Evolutionary conservation across 2,329 filamentous ascomycete species (phyloP), one percentile per base, ranked within the genome.

Genomic region (Hypoxylon sp.): DNA sequence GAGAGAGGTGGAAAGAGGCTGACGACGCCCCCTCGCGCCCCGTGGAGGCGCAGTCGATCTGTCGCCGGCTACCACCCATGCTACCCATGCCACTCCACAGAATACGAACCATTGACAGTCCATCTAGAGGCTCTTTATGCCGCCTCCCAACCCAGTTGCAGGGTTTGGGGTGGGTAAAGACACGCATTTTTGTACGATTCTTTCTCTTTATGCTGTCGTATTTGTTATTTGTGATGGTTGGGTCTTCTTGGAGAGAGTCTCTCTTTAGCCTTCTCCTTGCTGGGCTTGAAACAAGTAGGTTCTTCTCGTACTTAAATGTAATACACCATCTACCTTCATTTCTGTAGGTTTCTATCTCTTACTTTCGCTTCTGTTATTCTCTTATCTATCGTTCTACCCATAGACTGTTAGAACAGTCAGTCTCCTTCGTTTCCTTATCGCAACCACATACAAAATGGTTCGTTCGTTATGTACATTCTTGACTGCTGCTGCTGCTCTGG

Each of bases 381-480:
- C 48, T 35, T 22, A 24, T 63, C 46, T 59, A 35, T 29, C 8
- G n/a, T 60, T 64, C 55, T 60, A 47, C 47, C 51, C 22, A 60
- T 63, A 53, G 42, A 59, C 46, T 48, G 42, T 55, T 55, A 42
- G 46, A 48, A 50, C 39, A 48, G 50, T 51, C 46, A 42, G 44
- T 60, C 46, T 51, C 29, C 11, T 39, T 59, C 19, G 17, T 48
- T 66, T 50, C 33, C 29, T 26, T 59, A 2, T 44, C 42, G 31
- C 47, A 24, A 48, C 44, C 48, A 14, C 24, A 46, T 65, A 54
- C 55, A 73, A 71, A 42, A 78, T 78, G 76, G 44, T 76, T 52
- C 65, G 71, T 65, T 76, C 75, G 53, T 71, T 77, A 73, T 66
- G 66, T 55, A 73, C 70, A 55, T 67, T 73, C 63, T 66, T 75